Evolutionary conservation across 768 basidiomycete species (phyloP).

Genomic region (Cystobasidium onofrii): DNA sequence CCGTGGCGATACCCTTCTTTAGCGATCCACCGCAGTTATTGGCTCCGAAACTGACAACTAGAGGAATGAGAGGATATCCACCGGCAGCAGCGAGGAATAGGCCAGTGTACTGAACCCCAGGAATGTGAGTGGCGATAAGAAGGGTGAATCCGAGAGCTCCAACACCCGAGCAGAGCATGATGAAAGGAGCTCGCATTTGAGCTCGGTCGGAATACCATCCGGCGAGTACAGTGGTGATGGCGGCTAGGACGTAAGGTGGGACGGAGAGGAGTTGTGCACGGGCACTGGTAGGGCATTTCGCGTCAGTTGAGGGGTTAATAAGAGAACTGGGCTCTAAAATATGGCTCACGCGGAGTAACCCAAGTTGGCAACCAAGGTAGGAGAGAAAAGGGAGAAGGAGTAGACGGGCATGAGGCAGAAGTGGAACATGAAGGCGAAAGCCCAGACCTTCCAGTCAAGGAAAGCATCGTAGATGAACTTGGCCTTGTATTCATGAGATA

Average conservation of each 20-base stretch:
- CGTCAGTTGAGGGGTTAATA: not conserved
- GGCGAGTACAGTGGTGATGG: conserved; percentile 55
- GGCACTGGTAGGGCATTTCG: conserved; percentile 56
- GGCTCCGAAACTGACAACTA: conserved; percentile 13
- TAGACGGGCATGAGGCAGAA: conserved; percentile 59
- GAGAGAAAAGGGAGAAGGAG: conserved; percentile 68
- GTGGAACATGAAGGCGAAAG: conserved; percentile 29
- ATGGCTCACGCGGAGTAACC: conserved; percentile 13
- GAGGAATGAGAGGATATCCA: conserved; percentile 23
- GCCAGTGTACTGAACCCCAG: conserved; percentile 48
- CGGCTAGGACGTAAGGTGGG: conserved; percentile 65
- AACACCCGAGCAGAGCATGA: conserved; percentile 47
- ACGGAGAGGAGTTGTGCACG: conserved; percentile 68
- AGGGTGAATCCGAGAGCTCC: conserved; percentile 62
- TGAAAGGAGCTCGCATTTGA: conserved; percentile 58
- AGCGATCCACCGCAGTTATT: conserved; percentile 10
- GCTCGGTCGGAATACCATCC: conserved; percentile 59
- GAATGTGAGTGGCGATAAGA: conserved; percentile 56
- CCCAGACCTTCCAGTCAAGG: conserved; percentile 18
- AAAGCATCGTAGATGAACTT: conserved; percentile 9
- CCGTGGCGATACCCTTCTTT: conserved; percentile 23
- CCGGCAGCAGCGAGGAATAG: conserved; percentile 26
- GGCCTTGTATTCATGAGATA: conserved; percentile 41
- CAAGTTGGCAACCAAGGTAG: conserved; percentile 59
- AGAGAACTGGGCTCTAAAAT: not conserved